Percentiles rank a stretch among this genome's conserved stretches.
Evolutionary conservation across 306 rosid species (phyloP).

Genomic region (Pterocarpus macrocarpus): DNA sequence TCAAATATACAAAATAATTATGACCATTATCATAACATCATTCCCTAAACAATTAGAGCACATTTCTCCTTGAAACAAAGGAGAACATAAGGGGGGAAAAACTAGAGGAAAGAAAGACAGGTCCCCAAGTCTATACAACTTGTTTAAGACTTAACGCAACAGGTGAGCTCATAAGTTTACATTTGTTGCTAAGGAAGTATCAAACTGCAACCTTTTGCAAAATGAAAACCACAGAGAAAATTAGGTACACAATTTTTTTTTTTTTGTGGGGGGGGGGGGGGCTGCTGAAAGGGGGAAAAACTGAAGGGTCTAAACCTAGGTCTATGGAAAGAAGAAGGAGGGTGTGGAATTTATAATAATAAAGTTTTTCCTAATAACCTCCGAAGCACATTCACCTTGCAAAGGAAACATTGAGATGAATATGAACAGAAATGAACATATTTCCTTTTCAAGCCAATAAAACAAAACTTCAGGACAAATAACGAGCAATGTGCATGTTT

Average conservation of each 20-base stretch:
- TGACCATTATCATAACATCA: constrained; percentile 3
- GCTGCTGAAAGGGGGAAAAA: background rate
- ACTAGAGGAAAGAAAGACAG: background rate
- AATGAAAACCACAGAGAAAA: background rate
- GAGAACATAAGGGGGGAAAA: background rate
- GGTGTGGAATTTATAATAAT: background rate
- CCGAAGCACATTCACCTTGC: background rate
- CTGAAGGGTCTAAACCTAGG: constrained; percentile 11
- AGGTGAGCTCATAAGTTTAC: background rate
- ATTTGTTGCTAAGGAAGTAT: background rate
- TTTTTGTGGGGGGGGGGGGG: background rate
- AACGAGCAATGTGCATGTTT: background rate
- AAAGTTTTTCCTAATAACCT: constrained; percentile 28
- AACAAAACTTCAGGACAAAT: constrained; percentile 7
- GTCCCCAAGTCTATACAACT: constrained; percentile 14
- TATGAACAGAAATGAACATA: background rate
- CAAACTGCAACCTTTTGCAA: constrained; percentile 9
- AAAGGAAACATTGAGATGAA: constrained; percentile 1
- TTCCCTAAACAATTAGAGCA: constrained; percentile 32
- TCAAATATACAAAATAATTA: constrained; percentile 8
- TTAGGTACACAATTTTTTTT: background rate
- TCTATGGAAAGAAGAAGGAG: constrained; percentile 40
- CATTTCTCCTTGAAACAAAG: constrained; percentile 25
- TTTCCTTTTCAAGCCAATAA: background rate
- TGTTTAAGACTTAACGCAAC: constrained; percentile 12